Percentiles rank a stretch among this genome's conserved stretches.
Conservation (phyloP, 116 monocot genomes). For the Trichopus zeylanicus region DNA sequence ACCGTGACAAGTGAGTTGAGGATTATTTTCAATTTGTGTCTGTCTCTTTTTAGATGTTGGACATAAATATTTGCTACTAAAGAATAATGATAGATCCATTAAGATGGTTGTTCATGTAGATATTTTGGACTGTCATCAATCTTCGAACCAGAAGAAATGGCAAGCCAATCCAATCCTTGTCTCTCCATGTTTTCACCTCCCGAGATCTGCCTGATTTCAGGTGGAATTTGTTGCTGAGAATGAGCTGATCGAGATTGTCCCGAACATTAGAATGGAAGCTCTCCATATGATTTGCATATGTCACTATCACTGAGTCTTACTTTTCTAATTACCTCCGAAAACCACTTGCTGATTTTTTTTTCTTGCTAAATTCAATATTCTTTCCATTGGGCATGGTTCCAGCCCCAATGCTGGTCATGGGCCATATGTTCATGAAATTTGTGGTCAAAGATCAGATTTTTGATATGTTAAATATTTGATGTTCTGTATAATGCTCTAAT, state of each 20-base stretch:
- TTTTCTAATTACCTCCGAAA: neutral
- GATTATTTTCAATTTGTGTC: neutral
- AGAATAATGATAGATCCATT: neutral
- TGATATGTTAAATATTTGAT: no score
- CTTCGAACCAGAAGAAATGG: conserved; percentile 29
- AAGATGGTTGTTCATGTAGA: conserved; percentile 31
- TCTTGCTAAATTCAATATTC: no score
- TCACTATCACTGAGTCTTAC: neutral
- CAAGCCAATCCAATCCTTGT: conserved; percentile 36
- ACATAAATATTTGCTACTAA: neutral
- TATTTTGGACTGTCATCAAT: conserved; percentile 91
- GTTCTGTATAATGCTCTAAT: conserved; percentile 5
- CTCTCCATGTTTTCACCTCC: conserved; percentile 32
- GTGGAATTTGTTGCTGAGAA: conserved; percentile 86
- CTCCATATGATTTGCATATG: conserved; percentile 68
- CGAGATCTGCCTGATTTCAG: conserved; percentile 30
- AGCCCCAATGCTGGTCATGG: no score
- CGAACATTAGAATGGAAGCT: conserved; percentile 61
- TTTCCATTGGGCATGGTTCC: no score
- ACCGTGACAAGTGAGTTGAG: conserved; percentile 90
- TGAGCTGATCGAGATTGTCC: conserved; percentile 58
- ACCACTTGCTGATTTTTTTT: no score
- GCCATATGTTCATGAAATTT: no score
- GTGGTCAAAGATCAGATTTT: no score
- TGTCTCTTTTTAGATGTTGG: neutral